Percentiles rank a stretch among this genome's conserved stretches.
These are phyloP conservation scores for Prunus yedoensis DNA, from an alignment of 331 rosid species.

Conservation along the genomic window DNA sequence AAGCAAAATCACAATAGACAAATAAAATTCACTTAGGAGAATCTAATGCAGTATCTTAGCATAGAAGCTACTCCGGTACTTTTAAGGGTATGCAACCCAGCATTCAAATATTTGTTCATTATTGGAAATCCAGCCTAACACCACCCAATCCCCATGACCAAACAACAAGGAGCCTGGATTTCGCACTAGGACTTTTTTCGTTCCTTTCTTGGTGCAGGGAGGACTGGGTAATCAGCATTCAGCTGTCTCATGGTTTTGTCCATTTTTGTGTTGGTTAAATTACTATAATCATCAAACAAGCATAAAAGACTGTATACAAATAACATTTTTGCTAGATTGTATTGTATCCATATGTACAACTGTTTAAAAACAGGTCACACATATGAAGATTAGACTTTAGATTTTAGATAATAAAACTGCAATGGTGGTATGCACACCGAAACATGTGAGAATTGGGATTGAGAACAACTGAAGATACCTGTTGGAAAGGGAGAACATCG, in stretches of 20 bases:
- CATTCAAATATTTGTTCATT: background rate
- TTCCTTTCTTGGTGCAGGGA: background rate
- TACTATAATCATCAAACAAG: background rate
- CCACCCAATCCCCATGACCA: background rate
- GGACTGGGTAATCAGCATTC: background rate
- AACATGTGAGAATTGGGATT: background rate
- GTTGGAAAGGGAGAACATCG: slow-evolving; percentile 92
- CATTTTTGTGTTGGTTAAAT: background rate
- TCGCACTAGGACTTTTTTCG: background rate
- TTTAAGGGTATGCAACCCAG: background rate
- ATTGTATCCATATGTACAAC: background rate
- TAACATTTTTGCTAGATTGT: background rate
- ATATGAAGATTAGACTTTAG: background rate
- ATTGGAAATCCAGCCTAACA: background rate
- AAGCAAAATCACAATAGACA: background rate
- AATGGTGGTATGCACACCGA: background rate
- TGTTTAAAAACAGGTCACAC: background rate
- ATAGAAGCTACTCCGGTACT: background rate
- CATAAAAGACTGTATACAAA: background rate
- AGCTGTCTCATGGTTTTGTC: background rate
- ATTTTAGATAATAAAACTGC: background rate
- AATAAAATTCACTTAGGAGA: background rate
- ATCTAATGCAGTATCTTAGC: background rate
- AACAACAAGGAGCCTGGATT: background rate
- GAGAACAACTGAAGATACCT: slow-evolving; percentile 46